Base-by-base conservation (phyloP, 345 rosid species). In the Syzygium aromaticum region DNA sequence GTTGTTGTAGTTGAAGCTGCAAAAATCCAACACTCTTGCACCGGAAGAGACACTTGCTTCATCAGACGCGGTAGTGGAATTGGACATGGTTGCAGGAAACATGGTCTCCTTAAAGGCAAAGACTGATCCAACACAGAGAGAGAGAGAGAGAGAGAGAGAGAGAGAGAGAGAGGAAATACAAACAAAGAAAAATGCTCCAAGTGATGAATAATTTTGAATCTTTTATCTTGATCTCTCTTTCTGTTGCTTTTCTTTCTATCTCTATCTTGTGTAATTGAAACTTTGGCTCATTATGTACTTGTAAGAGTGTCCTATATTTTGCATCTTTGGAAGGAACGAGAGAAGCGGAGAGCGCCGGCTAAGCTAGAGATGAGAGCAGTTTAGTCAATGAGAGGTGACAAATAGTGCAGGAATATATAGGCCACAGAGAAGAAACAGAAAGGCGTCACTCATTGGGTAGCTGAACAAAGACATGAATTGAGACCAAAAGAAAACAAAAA, bases 11-110 rank as follows among this genome's bases (percentile, higher is more conserved):
- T 90, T 91, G 80, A 93, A 90, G 91, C 88, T 84, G 88, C 90
- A 87, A 52, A 95, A 91, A 85, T 94, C 94, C 77, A 93, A 93
- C 88, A 91, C 52, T 88, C 93, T 92, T 86, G 94, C 88, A 63
- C 93, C 92, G 90, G 94, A 92, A 89, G 95, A 93, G 89, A 92
- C 92, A 84, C 90, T 97, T 87, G 95, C 93, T 88, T 94, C 98
- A 84, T 94, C 93, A 84, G 96, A 93, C 88, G 94, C 92, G 88
- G 95, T 93, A 84, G 92, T 89, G 53, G 95, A 92, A 64, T 93
- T 92, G 88, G 98, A 94, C 89, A 94, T 90, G 61, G 92, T 85
- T 84, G 93, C 88, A 57, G 97, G 94, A 89, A 94, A 94, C 98
- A 96, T 94, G 88, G 53, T 54, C 40, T 51, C 13, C 13, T 54